A percentile compares a stretch with the other conserved stretches of the same genome.
Conservation (phyloP, 441 rosid genomes). For the Euphorbia celastroides region DNA sequence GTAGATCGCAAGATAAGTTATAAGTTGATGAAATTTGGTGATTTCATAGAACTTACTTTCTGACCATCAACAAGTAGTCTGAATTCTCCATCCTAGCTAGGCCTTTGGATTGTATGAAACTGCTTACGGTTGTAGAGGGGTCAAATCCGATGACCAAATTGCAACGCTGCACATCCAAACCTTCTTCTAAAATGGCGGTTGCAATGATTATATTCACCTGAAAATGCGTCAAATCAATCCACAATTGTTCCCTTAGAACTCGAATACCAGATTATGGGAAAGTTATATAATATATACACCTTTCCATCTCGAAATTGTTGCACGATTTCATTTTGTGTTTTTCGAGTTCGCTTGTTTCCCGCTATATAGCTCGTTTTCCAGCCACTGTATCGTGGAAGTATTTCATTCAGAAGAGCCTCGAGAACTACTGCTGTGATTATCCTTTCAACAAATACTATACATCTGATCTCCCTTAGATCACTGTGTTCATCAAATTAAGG, state of each 20-base stretch:
- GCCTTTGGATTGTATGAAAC: conserved; percentile 95
- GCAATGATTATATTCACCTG: conserved; percentile 88
- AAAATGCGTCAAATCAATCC: too few species aligned
- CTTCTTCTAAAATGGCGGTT: conserved; percentile 93
- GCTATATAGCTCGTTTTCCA: conserved; percentile 79
- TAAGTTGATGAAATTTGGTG: not conserved
- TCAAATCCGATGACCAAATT: conserved; percentile 85
- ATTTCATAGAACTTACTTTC: conserved; percentile 34
- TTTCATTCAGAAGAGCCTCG: conserved; percentile 46
- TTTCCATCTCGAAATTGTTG: conserved; percentile 78
- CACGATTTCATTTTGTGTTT: conserved; percentile 68
- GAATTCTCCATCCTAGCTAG: conserved; percentile 91
- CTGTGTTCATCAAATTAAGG: not conserved
- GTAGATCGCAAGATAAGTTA: too few species aligned
- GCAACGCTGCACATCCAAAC: conserved; percentile 89
- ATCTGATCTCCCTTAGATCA: conserved; percentile 42
- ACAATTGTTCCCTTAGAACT: conserved; percentile 6
- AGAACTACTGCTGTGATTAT: conserved; percentile 64
- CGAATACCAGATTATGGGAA: too few species aligned
- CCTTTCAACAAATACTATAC: conserved; percentile 87
- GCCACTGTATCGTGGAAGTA: conserved; percentile 44
- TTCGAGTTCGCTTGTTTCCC: conserved; percentile 73
- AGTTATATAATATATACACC: conserved; percentile 38
- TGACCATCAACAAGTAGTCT: conserved; percentile 73
- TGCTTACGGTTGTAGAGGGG: conserved; percentile 67